Percentiles rank a stretch among this genome's conserved stretches.
phyloP scores from a whole-genome alignment of 2,329 filamentous ascomycete genomes.

The Exophiala lecanii-corni region DNA sequence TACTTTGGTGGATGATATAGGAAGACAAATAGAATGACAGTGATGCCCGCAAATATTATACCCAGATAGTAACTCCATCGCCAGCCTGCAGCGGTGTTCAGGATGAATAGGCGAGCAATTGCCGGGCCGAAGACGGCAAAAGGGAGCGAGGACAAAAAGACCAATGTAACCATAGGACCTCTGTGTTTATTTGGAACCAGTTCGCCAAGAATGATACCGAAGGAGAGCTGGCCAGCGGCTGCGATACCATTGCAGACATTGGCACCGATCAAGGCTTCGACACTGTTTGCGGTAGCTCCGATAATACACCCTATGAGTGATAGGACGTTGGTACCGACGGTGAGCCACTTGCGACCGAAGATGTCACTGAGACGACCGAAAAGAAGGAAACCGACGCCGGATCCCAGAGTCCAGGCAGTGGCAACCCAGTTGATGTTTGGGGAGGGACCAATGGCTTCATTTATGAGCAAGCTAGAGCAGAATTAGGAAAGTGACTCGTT shows the following conservation, averaged over 20 bases:
- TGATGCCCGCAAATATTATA: constrained; percentile 41
- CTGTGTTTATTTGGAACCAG: constrained; percentile 38
- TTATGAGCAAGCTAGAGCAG: constrained; percentile 1
- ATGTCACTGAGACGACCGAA: constrained; percentile 34
- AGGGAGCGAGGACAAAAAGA: constrained; percentile 34
- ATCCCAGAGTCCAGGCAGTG: constrained; percentile 24
- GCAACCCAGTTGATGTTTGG: constrained; percentile 2
- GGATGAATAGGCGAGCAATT: constrained; percentile 43
- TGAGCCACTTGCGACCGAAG: constrained; percentile 34
- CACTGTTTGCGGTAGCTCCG: constrained; percentile 32
- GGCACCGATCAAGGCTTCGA: constrained; percentile 36
- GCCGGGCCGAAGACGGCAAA: constrained; percentile 38
- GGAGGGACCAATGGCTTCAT: constrained; percentile 8
- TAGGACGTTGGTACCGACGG: constrained; percentile 30
- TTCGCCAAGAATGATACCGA: constrained; percentile 36
- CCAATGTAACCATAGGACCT: constrained; percentile 30
- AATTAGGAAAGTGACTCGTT: too few species aligned
- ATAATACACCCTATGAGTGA: constrained; percentile 37
- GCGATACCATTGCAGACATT: constrained; percentile 37
- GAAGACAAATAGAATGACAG: constrained; percentile 39
- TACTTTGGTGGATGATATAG: constrained; percentile 48
- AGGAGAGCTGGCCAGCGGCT: constrained; percentile 36
- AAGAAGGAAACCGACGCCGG: constrained; percentile 29
- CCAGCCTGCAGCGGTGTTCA: constrained; percentile 42
- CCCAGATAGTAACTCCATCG: constrained; percentile 49